Evolutionary conservation across 106 monocot species (phyloP), one percentile per base, ranked within the genome.

Genomic region (Allium cepa): DNA sequence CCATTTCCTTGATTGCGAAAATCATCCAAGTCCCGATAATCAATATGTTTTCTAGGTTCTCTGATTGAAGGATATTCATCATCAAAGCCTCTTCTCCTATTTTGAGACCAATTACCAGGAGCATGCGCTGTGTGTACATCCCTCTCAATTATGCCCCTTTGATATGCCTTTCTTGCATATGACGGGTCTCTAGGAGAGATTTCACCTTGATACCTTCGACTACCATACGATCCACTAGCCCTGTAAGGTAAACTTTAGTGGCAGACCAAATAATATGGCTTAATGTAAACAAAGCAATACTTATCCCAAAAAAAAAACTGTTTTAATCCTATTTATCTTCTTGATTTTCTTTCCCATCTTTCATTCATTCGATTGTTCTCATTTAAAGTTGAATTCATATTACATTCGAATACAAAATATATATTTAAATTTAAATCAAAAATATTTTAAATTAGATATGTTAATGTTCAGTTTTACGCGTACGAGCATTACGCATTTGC

Each of bases 171-270:
- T 69, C 84, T 84, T 51, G 76, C 74, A 84, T 91, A 88, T 13
- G 63, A 71, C 70, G 78, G 58, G 7, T 91, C 87, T 79, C 83
- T 69, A 0, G 79, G 73, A 77, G 84, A 96, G 36, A 79, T 76
- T 67, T 89, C 96, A 79, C 83, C 78, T 56, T 62, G 49, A 77
- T 68, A 60, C 77, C 86, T 92, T 70, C 88, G 84, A 77, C 80
- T 82, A 75, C 74, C 82, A 71, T 81, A 88, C 75, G 97, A 81
- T 64, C 93, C 93, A 79, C 79, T 67, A 77, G 77, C 69, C 81
- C 99, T 99, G 79, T 69, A 81, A 70, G 52, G 63, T 36, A 36
- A 36, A 36, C 36, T 36, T 36, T 5, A 36, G 36, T 36, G 36
- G 4, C 36, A 36, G 36, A 36, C 36, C 3, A 49, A 8, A 46